Evolutionary conservation across 805 yeast genomes (phyloP), one percentile per base, ranked within the genome.

Genomic region (Yarrowia sp.): DNA sequence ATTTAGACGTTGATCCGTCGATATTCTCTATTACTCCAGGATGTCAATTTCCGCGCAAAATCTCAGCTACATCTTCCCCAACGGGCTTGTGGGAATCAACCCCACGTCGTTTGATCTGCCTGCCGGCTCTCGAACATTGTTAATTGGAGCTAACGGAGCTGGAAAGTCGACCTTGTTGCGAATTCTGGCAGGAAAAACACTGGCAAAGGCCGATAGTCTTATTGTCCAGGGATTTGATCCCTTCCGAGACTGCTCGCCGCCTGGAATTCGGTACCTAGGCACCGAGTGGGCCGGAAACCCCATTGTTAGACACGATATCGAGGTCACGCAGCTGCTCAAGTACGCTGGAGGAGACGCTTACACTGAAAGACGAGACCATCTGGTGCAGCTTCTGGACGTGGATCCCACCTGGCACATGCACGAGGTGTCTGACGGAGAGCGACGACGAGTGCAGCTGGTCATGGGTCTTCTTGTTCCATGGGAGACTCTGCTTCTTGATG

Each of bases 221-320:
- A 72, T 76, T 30, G 84, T 95, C n/a, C 90, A 91, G 40, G 97
- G 97, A 0, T 81, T 84, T 64, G 96, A 95, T 74, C 99, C 99
- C 1, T 95, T 95, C 79, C 80, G 91, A n/a, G 84, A 84, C 17
- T 81, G 83, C 67, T 74, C 80, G 53, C 72, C 73, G 9, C 56
- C 56, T 6, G 80, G 79, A 14, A 76, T 81, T 34, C 90, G 97
- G 0, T 94, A 94, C 75, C 79, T 95, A 50, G 99, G 99, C 3
- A 95, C 98, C 0, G 99, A 95, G 75, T 95, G 99, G 99, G 97
- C 97, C 7, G 85, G 90, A 67, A 95, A 92, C 78, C 90, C 91
- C 19, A 87, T 93, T 63, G 95, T 94, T 9, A 87, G 93, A 73
- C 82, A 97, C 70, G 99, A 95, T 76, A 91, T 95, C 67, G 92